Base-by-base conservation (phyloP, 176 grass and related monocot species). In the Paspalum vaginatum region DNA sequence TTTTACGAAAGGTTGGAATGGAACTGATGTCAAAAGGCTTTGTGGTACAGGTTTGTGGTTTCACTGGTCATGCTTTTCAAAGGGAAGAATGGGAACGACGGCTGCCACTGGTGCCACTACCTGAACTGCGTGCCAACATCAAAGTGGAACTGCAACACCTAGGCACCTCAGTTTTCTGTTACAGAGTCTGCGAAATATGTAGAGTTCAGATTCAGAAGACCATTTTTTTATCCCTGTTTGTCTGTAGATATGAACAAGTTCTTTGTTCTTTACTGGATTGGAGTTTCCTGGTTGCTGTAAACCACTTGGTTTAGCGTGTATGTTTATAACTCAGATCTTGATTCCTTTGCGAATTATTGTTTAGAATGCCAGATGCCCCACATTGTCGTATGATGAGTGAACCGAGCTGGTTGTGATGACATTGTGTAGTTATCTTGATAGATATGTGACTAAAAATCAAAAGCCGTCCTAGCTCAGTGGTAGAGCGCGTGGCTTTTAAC, bases 81-180 rank as follows among this genome's bases (percentile, higher is more conserved):
- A 67, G 95, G 95, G 49, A 92, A 95, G 82, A 98, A 98, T 27
- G 92, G 90, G 74, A 93, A 88, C 8, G 88, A 98, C 44, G 88
- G 89, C 45, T 98, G 95, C 84, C 88, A 85, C 85, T 98, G 95
- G 95, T 98, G 95, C 72, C 95, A 91, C 75, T 98, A 98, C 80
- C 87, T 98, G 65, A 79, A 98, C 83, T 98, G 95, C 43, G 81
- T 98, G 79, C 95, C 95, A 8, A 95, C 95, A 65, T 98, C 95
- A 16, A 93, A 84, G 44, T 98, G 95, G 95, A 95, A 75, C 70
- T 98, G 95, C 47, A 80, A 95, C 39, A 75, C 59, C 53, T 93
- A 85, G 79, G 54, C 53, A 61, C 8, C 46, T 42, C 11, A 21
- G 45, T 84, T 80, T 82, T 61, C 57, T 72, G 20, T 70, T 26